Evolutionary conservation across 208 protist genomes (phyloP), one percentile per base, ranked within the genome.

Genomic region (Trypanosoma brucei): DNA sequence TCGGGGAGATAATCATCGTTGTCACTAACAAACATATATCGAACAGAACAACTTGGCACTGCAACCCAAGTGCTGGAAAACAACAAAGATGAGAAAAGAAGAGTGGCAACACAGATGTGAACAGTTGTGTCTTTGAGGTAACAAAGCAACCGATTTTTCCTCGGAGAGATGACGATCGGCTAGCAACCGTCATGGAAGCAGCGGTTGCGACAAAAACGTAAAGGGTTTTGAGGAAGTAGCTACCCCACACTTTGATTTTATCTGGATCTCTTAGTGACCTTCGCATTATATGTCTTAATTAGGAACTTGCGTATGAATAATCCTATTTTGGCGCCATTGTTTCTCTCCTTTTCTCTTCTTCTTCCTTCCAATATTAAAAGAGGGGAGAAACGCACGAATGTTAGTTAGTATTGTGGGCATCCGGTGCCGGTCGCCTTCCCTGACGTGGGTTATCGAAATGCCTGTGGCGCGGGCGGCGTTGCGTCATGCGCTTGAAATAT

Each of bases 401-500:
- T 73, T 49, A 66, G n/a, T 63, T 68, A 49, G 46, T 44, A 46
- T 1, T 14, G 36, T 44, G 45, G 5, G 39, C 22, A 48, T 33
- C 22, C 33, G 66, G 68, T 4, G 45, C 31, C 48, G 49, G 65
- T 44, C 68, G 75, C 33, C 63, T 76, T 34, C 66, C 66, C 58
- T 70, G 65, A 55, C 73, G 55, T 30, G 68, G 55, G 31, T 72
- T 75, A 30, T 78, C 71, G 14, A 68, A 55, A 37, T 80, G 49
- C 44, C 77, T 74, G 37, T 83, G 65, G 14, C 87, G 81, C 40
- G 79, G 70, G 55, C 88, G 75, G 22, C 86, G 62, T 50, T 67
- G 71, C 55, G 82, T 81, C 65, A 95, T 95, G 55, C 86, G 83
- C 62, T 70, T 78, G 36, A 84, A 62, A 6, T 93, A 68, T 63